Evolutionary conservation across 805 yeast genomes (phyloP).

Genomic region (Cyberlindnera meyerae): DNA sequence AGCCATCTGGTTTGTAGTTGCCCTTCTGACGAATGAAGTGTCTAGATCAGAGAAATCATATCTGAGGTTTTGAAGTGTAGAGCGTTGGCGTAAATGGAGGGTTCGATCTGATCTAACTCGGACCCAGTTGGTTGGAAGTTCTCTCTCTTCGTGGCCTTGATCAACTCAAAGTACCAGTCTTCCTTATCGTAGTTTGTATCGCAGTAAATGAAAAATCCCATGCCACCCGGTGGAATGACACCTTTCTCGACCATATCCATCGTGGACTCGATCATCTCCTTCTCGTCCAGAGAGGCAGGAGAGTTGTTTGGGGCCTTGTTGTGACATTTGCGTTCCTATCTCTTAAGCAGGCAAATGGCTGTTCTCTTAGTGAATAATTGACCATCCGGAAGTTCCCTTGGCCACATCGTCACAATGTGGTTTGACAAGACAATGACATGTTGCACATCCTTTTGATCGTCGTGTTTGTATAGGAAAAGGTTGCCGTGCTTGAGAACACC

Average conservation of each 20-base stretch:
- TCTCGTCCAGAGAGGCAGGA: conserved; percentile 19
- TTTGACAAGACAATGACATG: conserved; percentile 76
- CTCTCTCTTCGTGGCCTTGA: conserved; percentile 63
- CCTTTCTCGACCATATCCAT: conserved; percentile 22
- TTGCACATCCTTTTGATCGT: conserved; percentile 55
- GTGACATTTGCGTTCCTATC: conserved; percentile 29
- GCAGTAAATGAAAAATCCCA: conserved; percentile 58
- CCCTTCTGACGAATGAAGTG: conserved; percentile 76
- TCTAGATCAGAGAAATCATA: conserved; percentile 67
- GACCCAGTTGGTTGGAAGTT: conserved; percentile 16
- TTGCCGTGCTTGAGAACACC: conserved; percentile 84
- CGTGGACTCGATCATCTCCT: conserved; percentile 14
- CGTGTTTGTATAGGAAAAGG: conserved; percentile 76
- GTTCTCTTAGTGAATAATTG: conserved; percentile 75
- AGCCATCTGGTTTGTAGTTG: conserved; percentile 85
- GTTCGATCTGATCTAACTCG: conserved; percentile 40
- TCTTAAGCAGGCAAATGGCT: conserved; percentile 68
- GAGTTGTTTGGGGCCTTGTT: conserved; percentile 32
- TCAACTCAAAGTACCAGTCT: conserved; percentile 84
- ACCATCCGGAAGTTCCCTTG: conserved; percentile 66
- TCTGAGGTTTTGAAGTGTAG: conserved; percentile 67
- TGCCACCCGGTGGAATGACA: conserved; percentile 27
- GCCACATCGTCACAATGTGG: conserved; percentile 79
- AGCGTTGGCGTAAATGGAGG: conserved; percentile 65
- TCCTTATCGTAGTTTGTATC: conserved; percentile 82